phyloP scores from a whole-genome alignment of 75 land plant species.

The Picea sitchensis region DNA sequence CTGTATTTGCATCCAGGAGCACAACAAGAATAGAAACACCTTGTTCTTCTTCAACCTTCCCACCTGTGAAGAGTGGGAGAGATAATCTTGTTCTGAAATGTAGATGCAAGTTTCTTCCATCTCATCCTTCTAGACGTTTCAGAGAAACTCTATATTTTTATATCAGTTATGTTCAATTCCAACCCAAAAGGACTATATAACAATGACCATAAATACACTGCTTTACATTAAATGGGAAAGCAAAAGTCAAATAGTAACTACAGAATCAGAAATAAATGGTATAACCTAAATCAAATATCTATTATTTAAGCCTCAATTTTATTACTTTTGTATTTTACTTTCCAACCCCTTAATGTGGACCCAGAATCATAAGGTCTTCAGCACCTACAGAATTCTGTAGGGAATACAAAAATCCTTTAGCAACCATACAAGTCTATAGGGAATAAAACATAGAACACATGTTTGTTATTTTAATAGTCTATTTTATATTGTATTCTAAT shows the following conservation, averaged over 20 bases:
- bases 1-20: conserved; percentile 22
- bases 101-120: conserved; percentile 68
- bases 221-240: not conserved
- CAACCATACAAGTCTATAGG: no score
- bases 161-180: not conserved
- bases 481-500: no score
- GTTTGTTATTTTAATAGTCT: no score
- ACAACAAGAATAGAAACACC: no score
- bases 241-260: not conserved
- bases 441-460: no score
- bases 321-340: no score
- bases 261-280: no score
- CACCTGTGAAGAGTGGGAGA: conserved; percentile 92
- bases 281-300: no score
- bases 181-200: not conserved
- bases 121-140: conserved; percentile 76
- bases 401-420: no score
- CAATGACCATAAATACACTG: not conserved
- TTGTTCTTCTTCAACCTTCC: conserved; percentile 89
- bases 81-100: conserved; percentile 76
- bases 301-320: no score
- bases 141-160: conserved; percentile 63
- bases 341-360: not conserved
- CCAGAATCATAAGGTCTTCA: not conserved
- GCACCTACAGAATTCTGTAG: no score